Base-by-base conservation (phyloP, 2,329 filamentous ascomycete genomes). In the Stagonosporopsis vannaccii region DNA sequence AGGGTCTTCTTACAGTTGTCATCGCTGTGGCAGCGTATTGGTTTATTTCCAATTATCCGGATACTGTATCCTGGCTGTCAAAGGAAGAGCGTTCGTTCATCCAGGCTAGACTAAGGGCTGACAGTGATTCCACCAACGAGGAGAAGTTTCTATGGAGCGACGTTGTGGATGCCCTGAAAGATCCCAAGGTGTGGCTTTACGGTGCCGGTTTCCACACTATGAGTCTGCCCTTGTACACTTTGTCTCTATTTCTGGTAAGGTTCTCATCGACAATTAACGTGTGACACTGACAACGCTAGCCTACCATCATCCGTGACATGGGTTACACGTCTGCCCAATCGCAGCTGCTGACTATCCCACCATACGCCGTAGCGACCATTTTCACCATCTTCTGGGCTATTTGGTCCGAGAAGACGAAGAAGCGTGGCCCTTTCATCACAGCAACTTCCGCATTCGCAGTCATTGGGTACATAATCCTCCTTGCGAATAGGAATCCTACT, bases 131-230 rank as follows among this genome's bases (percentile, higher is more conserved):
- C 0, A 90, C 86, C 0, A 83, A 87, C 5, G 78, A 87, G 43
- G 90, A 94, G 62, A 69, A 77, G 0, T 92, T 93, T 66, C 83
- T 77, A 3, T 93, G 90, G 90, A 72, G 63, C 0, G 86, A 87
- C 19, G 90, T 92, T 0, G 53, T 74, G 22, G 79, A 84, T 17
- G 89, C 90, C 0, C 72, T 91, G 36, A 84, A 80, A 48, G 73
- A 76, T 30, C 44, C 69, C 35, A 75, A 76, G 44, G 60, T 72
- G 6, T 75, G 72, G 73, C 79, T 92, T 0, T 92, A 92, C 61
- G 87, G 88, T 0, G 71, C 90, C 0, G 84, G 82, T 0, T 91
- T 90, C 64, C 89, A 92, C 69, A 90, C 88, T 5, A 86, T 91
- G 80, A 89, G 85, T 53, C 73, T 92, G 7, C 75, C 75, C 0